Evolutionary conservation across 306 rosid genomes (phyloP).

Genomic region (Pyrus pyrifolia): DNA sequence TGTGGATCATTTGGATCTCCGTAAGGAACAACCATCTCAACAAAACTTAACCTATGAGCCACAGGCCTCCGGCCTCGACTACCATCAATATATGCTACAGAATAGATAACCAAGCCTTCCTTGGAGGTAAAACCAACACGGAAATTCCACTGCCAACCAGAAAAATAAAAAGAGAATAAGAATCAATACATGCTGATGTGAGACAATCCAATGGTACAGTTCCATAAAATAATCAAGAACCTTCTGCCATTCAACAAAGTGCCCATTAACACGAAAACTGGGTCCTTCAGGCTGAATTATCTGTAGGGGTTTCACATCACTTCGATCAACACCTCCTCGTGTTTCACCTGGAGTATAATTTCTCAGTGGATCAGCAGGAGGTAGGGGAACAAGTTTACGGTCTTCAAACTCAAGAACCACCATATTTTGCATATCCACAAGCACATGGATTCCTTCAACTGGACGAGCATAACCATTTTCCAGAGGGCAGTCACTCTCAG

Average conservation of each 20-base stretch:
- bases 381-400: constrained; percentile 66
- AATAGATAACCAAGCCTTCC: constrained; percentile 65
- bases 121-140: constrained; percentile 74
- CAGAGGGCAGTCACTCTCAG: constrained; percentile 84
- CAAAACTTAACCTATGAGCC: constrained; percentile 69
- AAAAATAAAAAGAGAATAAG: constrained; percentile 10
- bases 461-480: constrained; percentile 92
- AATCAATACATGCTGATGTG: constrained; percentile 4
- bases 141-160: constrained; percentile 66
- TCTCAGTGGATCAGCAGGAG: constrained; percentile 78
- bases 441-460: constrained; percentile 79
- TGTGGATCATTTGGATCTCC: constrained; percentile 89
- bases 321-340: constrained; percentile 77
- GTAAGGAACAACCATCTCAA: constrained; percentile 86
- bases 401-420: constrained; percentile 72
- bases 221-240: constrained; percentile 22
- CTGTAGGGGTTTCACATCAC: constrained; percentile 69
- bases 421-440: constrained; percentile 84
- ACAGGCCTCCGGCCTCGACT: constrained; percentile 74
- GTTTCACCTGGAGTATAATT: constrained; percentile 71
- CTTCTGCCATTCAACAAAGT: constrained; percentile 78
- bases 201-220: constrained; percentile 1
- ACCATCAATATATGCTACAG: constrained; percentile 67
- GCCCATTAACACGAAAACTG: constrained; percentile 69
- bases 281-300: constrained; percentile 80